phyloP scores from a whole-genome alignment of 495 filamentous ascomycete species.

The Sordaria brevicollis region DNA sequence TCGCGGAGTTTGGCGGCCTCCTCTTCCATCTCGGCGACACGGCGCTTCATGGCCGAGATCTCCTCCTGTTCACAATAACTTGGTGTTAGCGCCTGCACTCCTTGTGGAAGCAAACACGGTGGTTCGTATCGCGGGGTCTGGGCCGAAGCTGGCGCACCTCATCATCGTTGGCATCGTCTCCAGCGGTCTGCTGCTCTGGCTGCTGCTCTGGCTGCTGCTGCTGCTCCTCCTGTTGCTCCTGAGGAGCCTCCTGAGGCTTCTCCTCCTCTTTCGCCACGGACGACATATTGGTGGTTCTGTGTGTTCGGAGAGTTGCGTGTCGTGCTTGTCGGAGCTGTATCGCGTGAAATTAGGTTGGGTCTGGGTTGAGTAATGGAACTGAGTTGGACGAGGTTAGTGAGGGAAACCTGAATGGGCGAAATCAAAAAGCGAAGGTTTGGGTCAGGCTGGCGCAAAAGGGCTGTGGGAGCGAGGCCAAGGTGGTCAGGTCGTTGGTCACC shows the following conservation, averaged over 20 bases:
- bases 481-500: not conserved
- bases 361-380: not conserved
- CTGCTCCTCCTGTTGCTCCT: not conserved
- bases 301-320: not conserved
- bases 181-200: conserved; percentile 19
- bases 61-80: conserved; percentile 47
- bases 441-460: not conserved
- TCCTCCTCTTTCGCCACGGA: conserved; percentile 16
- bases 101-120: not conserved
- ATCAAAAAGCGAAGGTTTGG: not conserved
- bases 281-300: conserved; percentile 9
- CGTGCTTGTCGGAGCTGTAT: not conserved
- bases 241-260: conserved; percentile 14
- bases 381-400: not conserved
- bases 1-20: conserved; percentile 93
- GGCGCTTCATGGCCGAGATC: conserved; percentile 94
- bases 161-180: conserved; percentile 35
- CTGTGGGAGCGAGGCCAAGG: not conserved
- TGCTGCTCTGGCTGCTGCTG: not conserved
- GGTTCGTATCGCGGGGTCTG: not conserved
- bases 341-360: not conserved
- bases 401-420: not conserved
- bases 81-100: conserved; percentile 5
- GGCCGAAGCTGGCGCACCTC: conserved; percentile 24
- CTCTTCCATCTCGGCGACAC: conserved; percentile 98